A percentile compares a stretch with the other conserved stretches of the same genome.
Evolutionary conservation across 2,329 filamentous ascomycete genomes (phyloP).

Genomic region (Pseudohalonectria lignicola): DNA sequence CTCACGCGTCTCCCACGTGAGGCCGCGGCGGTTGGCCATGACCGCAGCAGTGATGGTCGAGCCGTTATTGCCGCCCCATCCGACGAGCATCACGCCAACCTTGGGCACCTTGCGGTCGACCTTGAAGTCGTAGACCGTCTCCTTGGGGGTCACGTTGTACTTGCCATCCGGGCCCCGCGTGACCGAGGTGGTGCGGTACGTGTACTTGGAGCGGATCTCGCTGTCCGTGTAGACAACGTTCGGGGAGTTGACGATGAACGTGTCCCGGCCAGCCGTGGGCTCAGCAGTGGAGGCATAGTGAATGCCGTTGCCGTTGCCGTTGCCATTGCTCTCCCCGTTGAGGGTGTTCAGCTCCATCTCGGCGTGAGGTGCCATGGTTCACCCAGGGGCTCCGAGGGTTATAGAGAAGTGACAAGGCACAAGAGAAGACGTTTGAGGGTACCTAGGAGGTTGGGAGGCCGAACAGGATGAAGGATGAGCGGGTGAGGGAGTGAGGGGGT

Average conservation of each 20-base stretch:
- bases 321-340: constrained; percentile 40
- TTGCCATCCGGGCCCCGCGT: constrained; percentile 58
- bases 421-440: constrained; percentile 12
- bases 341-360: constrained; percentile 43
- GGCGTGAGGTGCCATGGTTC: constrained; percentile 88
- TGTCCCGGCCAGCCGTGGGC: constrained; percentile 37
- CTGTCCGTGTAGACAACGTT: constrained; percentile 84
- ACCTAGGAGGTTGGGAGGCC: no score
- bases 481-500: no score
- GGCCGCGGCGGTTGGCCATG: constrained; percentile 79
- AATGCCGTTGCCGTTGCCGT: no score
- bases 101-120: constrained; percentile 88
- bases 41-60: constrained; percentile 95
- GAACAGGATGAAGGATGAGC: no score
- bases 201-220: constrained; percentile 88
- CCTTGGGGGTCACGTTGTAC: constrained; percentile 73
- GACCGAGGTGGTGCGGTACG: constrained; percentile 88
- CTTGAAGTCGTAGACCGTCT: constrained; percentile 95
- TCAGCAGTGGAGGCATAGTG: constrained; percentile 31
- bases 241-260: constrained; percentile 83
- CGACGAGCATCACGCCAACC: constrained; percentile 94
- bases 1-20: constrained; percentile 91
- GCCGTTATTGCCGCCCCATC: constrained; percentile 97
- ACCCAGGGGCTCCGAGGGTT: constrained; percentile 4
- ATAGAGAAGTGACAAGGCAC: neutral